These are phyloP conservation scores for Exobasidium rhododendri DNA, from an alignment of 1,284 basidiomycete genomes.

Conservation along the genomic window DNA sequence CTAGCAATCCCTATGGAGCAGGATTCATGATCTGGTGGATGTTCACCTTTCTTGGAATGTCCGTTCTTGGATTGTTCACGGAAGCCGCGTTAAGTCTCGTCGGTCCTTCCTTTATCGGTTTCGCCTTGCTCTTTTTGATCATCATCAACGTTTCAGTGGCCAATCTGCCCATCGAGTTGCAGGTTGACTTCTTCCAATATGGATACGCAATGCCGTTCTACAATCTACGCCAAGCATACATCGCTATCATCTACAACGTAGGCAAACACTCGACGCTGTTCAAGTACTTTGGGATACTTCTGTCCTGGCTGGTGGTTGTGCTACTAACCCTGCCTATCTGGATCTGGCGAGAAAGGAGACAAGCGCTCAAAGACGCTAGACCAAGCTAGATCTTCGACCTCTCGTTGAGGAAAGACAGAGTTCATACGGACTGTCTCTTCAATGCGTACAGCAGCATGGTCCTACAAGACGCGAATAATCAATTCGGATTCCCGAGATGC, in stretches of 20 bases:
- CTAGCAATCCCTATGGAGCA: constrained; percentile 34
- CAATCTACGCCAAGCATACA: constrained; percentile 40
- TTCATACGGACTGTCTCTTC: no score
- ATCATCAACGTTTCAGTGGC: constrained; percentile 45
- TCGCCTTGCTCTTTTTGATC: constrained; percentile 41
- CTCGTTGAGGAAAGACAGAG: no score
- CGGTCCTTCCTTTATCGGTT: constrained; percentile 40
- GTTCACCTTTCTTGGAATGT: constrained; percentile 38
- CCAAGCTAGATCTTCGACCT: no score
- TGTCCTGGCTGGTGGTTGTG: constrained; percentile 42
- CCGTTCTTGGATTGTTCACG: constrained; percentile 36
- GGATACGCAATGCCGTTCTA: constrained; percentile 50
- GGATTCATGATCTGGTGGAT: constrained; percentile 48
- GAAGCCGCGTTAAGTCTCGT: constrained; percentile 41
- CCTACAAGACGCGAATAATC: no score
- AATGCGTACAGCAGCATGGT: no score
- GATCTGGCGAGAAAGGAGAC: constrained; percentile 32
- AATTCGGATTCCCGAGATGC: no score
- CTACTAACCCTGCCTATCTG: constrained; percentile 43
- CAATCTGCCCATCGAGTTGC: constrained; percentile 34
- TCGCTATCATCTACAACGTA: constrained; percentile 42
- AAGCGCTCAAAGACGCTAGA: no score
- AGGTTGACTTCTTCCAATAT: constrained; percentile 34
- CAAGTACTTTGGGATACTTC: constrained; percentile 47
- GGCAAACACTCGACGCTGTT: constrained; percentile 36